These are phyloP conservation scores for Boletus rubescentipes DNA, from an alignment of 768 basidiomycete genomes.

Conservation along the genomic window DNA sequence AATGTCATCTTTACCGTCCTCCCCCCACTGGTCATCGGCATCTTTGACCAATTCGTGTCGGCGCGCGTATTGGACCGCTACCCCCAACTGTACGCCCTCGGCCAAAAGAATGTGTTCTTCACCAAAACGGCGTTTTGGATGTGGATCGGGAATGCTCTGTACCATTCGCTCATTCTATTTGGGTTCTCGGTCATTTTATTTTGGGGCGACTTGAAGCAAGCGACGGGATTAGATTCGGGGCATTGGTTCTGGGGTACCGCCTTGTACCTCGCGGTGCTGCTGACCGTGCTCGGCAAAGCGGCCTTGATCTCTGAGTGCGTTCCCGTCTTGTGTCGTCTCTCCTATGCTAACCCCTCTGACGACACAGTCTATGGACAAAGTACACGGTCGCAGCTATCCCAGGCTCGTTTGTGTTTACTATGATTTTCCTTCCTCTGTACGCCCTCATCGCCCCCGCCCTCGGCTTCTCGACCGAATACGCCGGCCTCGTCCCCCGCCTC, in stretches of 20 bases:
- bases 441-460: conserved; percentile 81
- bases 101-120: conserved; percentile 94
- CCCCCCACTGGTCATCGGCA: conserved; percentile 94
- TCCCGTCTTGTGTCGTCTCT: neutral
- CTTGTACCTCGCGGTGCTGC: conserved; percentile 87
- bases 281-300: conserved; percentile 93
- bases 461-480: conserved; percentile 88
- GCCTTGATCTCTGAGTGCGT: conserved; percentile 95
- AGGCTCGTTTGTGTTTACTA: conserved; percentile 96
- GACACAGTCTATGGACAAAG: conserved; percentile 92
- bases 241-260: conserved; percentile 99
- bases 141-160: conserved; percentile 86
- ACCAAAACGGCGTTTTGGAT: conserved; percentile 89
- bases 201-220: conserved; percentile 87
- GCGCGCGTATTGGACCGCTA: conserved; percentile 96
- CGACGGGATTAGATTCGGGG: conserved; percentile 79
- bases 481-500: conserved; percentile 83
- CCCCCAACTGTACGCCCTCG: conserved; percentile 92
- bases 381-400: conserved; percentile 98
- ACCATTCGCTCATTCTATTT: conserved; percentile 46
- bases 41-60: conserved; percentile 98
- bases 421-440: conserved; percentile 91
- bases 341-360: neutral
- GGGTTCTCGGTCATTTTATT: conserved; percentile 39
- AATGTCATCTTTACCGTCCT: conserved; percentile 96